Percentiles rank a stretch among this genome's conserved stretches.
phyloP scores from a whole-genome alignment of 257 asterid genomes.

The Przewalskia tangutica region DNA sequence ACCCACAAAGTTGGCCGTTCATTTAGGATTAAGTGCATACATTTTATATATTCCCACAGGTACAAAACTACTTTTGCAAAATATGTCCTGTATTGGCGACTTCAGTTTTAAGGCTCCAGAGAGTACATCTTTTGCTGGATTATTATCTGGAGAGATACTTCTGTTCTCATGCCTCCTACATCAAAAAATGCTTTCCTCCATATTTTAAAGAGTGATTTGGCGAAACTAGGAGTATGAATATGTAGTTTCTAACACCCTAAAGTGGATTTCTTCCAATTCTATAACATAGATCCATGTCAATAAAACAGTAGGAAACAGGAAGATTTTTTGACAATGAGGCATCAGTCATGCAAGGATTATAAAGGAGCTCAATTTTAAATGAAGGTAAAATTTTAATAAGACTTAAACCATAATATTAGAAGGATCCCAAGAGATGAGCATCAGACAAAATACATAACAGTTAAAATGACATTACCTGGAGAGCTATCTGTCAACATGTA shows the following conservation, averaged over 20 bases:
- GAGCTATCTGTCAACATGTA: conserved; percentile 89
- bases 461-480: conserved; percentile 42
- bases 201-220: background rate
- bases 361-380: background rate
- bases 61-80: background rate
- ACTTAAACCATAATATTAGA: background rate
- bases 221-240: background rate
- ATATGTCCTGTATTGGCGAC: background rate
- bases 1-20: background rate
- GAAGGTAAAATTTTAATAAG: background rate
- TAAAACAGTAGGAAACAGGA: background rate
- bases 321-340: background rate
- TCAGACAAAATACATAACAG: background rate
- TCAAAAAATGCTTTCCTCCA: background rate
- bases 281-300: background rate
- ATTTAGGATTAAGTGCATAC: background rate
- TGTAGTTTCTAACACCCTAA: background rate
- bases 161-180: background rate
- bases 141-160: background rate
- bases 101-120: background rate
- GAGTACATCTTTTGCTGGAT: background rate
- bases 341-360: background rate
- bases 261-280: background rate
- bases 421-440: background rate
- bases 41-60: background rate